These are phyloP conservation scores for Fusarium sp. DNA, from an alignment of 2,329 filamentous ascomycete genomes.

Conservation along the genomic window DNA sequence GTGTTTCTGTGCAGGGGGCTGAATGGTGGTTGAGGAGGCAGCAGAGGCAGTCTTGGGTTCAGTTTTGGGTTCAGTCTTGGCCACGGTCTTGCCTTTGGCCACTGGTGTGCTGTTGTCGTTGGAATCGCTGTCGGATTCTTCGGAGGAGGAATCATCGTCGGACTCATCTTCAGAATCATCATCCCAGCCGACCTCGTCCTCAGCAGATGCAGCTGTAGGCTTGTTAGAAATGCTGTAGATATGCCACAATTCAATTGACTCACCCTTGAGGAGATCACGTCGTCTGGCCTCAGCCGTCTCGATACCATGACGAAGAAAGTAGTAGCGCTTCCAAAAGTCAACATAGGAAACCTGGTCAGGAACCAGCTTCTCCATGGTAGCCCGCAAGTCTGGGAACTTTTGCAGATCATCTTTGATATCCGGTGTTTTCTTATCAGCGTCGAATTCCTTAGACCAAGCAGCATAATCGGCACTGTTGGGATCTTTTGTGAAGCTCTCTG, in stretches of 20 bases:
- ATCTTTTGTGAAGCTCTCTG: conserved; percentile 85
- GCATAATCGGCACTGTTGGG: conserved; percentile 80
- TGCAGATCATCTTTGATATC: conserved; percentile 84
- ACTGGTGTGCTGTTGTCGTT: conserved; percentile 39
- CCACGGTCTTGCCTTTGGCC: conserved; percentile 21
- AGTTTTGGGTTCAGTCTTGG: conserved; percentile 49
- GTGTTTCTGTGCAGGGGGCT: conserved; percentile 59
- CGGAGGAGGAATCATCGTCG: conserved; percentile 32
- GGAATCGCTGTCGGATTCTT: conserved; percentile 27
- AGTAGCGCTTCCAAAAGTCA: conserved; percentile 94
- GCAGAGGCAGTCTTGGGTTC: conserved; percentile 56
- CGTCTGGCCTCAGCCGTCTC: conserved; percentile 92
- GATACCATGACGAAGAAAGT: conserved; percentile 91
- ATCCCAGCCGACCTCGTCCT: conserved; percentile 77
- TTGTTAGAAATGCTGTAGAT: conserved; percentile 22
- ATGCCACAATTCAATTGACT: conserved; percentile 42
- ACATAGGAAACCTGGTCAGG: conserved; percentile 89
- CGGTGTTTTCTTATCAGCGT: conserved; percentile 84
- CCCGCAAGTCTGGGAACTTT: conserved; percentile 84
- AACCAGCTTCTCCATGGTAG: conserved; percentile 96
- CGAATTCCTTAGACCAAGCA: conserved; percentile 77
- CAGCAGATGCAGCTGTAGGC: conserved; percentile 69
- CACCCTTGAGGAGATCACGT: conserved; percentile 91
- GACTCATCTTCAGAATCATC: conserved; percentile 67
- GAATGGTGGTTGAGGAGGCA: conserved; percentile 70